These are phyloP conservation scores for Salvia sclarea DNA, from an alignment of 305 asterid species.

Conservation along the genomic window DNA sequence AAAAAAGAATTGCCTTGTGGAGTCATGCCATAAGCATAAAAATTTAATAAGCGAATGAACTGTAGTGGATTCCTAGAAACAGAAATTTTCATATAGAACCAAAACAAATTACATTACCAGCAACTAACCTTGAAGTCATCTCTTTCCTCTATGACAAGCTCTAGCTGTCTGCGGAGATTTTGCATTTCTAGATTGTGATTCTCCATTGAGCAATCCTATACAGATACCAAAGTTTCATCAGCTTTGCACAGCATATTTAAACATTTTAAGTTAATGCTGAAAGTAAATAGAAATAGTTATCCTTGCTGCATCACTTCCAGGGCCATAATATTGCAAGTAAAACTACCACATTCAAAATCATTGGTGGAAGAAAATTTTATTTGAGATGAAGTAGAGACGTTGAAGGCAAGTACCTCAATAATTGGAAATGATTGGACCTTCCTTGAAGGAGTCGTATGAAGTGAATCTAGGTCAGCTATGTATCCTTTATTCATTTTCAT, in stretches of 20 bases:
- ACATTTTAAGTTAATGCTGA: not conserved
- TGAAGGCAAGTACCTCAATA: no score
- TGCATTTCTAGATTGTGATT: constrained; percentile 60
- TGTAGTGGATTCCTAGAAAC: constrained; percentile 7
- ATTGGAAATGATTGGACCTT: constrained; percentile 66
- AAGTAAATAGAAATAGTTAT: constrained; percentile 18
- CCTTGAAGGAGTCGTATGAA: constrained; percentile 75
- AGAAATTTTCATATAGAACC: constrained; percentile 20
- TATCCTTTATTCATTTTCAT: constrained; percentile 87
- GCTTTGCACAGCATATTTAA: constrained; percentile 14
- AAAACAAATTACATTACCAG: constrained; percentile 16
- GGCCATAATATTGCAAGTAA: not conserved
- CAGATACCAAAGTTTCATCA: constrained; percentile 26
- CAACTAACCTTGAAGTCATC: constrained; percentile 72
- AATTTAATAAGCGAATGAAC: constrained; percentile 10
- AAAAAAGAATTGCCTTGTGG: constrained; percentile 13
- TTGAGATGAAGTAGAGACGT: not conserved
- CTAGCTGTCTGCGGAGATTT: constrained; percentile 63
- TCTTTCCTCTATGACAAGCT: constrained; percentile 65
- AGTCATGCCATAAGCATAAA: not conserved
- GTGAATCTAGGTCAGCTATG: constrained; percentile 79
- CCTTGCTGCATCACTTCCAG: not conserved
- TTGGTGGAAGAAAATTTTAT: not conserved
- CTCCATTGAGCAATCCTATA: constrained; percentile 60
- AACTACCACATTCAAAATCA: not conserved